phyloP scores from a whole-genome alignment of 495 filamentous ascomycete genomes.

The Evernia prunastri region DNA sequence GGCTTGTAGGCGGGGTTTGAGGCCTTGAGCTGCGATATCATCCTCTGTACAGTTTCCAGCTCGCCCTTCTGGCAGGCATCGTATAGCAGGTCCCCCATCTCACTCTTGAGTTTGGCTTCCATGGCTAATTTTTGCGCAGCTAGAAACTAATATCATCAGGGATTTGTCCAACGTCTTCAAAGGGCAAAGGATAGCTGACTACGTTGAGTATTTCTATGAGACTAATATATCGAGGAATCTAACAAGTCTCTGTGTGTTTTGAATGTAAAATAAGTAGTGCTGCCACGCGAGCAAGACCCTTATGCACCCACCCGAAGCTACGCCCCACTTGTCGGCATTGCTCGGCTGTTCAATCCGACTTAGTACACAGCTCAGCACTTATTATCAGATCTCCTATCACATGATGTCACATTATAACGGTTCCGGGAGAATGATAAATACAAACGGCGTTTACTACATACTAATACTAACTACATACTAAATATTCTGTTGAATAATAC shows the following conservation, averaged over 20 bases:
- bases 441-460: no score
- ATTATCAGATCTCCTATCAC: no score
- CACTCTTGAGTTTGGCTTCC: conserved; percentile 6
- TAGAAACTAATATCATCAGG: neutral
- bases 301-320: no score
- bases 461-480: no score
- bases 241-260: neutral
- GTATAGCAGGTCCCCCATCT: neutral
- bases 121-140: conserved; percentile 1
- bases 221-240: neutral
- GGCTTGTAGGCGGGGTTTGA: conserved; percentile 12
- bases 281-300: no score
- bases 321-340: no score
- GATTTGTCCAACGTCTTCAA: neutral
- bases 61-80: conserved; percentile 10
- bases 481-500: no score
- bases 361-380: no score
- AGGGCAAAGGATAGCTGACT: neutral
- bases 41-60: neutral
- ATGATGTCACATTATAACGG: no score
- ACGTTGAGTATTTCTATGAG: neutral
- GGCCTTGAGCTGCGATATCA: conserved; percentile 4
- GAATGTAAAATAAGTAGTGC: neutral
- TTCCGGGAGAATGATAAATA: no score
- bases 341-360: no score